These are phyloP conservation scores for Paramyrothecium sp. DNA, from an alignment of 2,329 filamentous ascomycete genomes.

Conservation along the genomic window DNA sequence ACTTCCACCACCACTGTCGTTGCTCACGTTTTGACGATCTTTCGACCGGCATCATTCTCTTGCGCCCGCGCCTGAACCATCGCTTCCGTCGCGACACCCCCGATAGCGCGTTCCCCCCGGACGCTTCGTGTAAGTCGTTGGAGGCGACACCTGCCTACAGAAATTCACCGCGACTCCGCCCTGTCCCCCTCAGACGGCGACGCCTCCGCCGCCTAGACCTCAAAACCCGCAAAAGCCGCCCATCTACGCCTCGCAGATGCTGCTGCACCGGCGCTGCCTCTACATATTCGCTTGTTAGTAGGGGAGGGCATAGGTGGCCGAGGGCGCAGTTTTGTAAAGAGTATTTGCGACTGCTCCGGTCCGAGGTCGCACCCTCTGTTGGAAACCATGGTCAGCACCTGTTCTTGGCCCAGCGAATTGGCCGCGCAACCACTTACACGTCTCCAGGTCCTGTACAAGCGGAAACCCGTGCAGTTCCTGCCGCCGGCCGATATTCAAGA, in stretches of 20 bases:
- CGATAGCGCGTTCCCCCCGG: conserved; percentile 4
- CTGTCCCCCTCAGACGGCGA: conserved; percentile 17
- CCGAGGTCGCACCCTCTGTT: not conserved
- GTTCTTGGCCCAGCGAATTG: not conserved
- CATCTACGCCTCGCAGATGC: not conserved
- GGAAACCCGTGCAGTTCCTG: conserved; percentile 87
- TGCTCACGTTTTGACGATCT: conserved; percentile 17
- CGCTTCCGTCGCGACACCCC: conserved; percentile 8
- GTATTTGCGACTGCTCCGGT: not conserved
- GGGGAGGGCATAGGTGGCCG: not conserved
- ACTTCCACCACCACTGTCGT: conserved; percentile 11
- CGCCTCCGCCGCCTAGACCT: conserved; percentile 14
- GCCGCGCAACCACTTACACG: conserved; percentile 4
- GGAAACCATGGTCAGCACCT: not conserved
- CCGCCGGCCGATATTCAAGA: conserved; percentile 70
- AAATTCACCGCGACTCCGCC: conserved; percentile 14
- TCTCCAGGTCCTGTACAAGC: conserved; percentile 84
- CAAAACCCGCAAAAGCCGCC: conserved; percentile 6
- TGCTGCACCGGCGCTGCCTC: conserved; percentile 15
- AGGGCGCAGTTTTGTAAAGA: too few relatives aligned
- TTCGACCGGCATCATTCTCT: conserved; percentile 12
- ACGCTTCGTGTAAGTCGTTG: conserved; percentile 29
- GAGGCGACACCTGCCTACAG: conserved; percentile 12
- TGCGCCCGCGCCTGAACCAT: conserved; percentile 13
- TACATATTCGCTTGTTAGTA: not conserved